These are phyloP conservation scores for Cyclotella baltica DNA, from an alignment of 108 stramenopile species.

Conservation along the genomic window DNA sequence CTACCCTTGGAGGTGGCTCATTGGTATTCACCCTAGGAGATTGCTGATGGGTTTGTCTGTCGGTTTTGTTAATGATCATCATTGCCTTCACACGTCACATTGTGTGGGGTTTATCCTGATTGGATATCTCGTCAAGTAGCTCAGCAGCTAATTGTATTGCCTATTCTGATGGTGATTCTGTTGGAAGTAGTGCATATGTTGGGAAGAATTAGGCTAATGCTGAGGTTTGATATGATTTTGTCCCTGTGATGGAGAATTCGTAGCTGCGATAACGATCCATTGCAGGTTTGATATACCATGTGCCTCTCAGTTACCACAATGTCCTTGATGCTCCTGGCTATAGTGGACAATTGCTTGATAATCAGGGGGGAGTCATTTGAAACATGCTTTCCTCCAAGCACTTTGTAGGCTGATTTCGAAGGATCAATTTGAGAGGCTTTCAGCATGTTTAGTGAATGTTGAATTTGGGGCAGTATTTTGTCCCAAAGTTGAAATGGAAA, in stretches of 20 bases:
- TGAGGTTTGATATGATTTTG: constrained; percentile 21
- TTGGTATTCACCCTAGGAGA: background rate
- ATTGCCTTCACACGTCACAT: background rate
- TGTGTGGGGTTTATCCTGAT: background rate
- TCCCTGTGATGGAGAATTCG: constrained; percentile 21
- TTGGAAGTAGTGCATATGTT: constrained; percentile 3
- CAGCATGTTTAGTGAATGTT: constrained; percentile 5
- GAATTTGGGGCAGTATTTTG: background rate
- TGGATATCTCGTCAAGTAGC: background rate
- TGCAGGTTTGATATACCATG: constrained; percentile 28
- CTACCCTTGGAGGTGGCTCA: background rate
- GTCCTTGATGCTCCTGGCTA: constrained; percentile 8
- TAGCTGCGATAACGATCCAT: constrained; percentile 33
- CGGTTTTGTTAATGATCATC: background rate
- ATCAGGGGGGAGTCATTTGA: constrained; percentile 52
- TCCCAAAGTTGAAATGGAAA: constrained; percentile 34
- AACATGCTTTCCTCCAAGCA: constrained; percentile 30
- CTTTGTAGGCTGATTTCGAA: constrained; percentile 21
- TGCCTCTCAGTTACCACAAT: constrained; percentile 23
- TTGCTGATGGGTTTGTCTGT: constrained; percentile 6
- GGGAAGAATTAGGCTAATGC: constrained; percentile 16
- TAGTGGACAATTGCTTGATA: constrained; percentile 24
- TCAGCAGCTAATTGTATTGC: background rate
- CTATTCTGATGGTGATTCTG: background rate
- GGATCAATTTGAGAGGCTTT: constrained; percentile 23